Base-by-base conservation (phyloP, 306 rosid genomes). In the Amphicarpaea edgeworthii region DNA sequence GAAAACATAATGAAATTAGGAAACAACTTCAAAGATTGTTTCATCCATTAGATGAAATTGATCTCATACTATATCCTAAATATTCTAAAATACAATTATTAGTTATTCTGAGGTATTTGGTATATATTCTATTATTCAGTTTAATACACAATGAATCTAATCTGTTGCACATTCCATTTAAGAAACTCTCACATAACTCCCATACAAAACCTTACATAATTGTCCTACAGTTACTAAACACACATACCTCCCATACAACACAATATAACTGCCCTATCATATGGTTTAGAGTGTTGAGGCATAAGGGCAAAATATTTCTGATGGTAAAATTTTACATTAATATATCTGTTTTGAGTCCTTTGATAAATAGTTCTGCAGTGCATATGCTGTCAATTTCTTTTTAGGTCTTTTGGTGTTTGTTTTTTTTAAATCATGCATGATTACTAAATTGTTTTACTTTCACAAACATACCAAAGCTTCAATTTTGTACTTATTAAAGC, bases 41-140 rank as follows among this genome's bases (percentile, higher is more conserved):
- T 73, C 21, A 7, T 28, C 17, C 10, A 49, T 16, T 50, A 50
- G 57, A 50, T 50, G 69, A 73, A 30, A 43, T 57, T 73, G 68
- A 41, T 12, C 10, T 34, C 19, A 42, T 15, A 23, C 15, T 55
- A 50, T 50, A 7, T 50, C 20, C 9, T 47, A 47, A 9, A 70
- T 50, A 24, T 51, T 32, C 47, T 30, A 32, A 17, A 20, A 53
- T 53, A 12, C 8, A 21, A 14, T 20, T 3, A 42, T 37, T n/a
- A n/a, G 40, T 19, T 54, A 37, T 54, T 53, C 47, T 34, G 19
- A 16, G 19, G 6, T 50, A 49, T 49, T 68, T 49, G 12, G 16
- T 46, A 12, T 8, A 65, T 14, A n/a, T n/a, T n/a, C n/a, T n/a
- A n/a, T n/a, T n/a, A n/a, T n/a, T n/a, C n/a, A n/a, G n/a, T n/a